Conservation (phyloP, 352 stramenopile species). For the Phytophthora boehmeriae region DNA sequence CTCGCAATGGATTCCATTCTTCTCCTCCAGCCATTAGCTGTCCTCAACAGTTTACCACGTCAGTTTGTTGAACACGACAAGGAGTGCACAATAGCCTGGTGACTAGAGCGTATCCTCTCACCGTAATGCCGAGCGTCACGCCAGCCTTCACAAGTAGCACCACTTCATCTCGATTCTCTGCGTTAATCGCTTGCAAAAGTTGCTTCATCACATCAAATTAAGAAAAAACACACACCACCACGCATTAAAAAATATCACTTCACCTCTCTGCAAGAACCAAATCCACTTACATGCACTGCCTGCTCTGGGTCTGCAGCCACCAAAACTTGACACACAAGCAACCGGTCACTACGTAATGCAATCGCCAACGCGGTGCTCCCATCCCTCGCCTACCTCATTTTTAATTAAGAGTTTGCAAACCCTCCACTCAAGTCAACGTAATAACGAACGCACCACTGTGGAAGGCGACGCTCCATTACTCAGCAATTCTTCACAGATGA, state of each 20-base stretch:
- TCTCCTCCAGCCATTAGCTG: conserved; percentile 29
- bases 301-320: conserved; percentile 33
- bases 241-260: conserved; percentile 5
- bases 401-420: not conserved
- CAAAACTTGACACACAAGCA: conserved; percentile 42
- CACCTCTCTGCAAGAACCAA: not conserved
- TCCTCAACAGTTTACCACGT: not conserved
- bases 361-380: conserved; percentile 29
- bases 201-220: conserved; percentile 10
- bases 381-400: conserved; percentile 16
- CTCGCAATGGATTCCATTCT: conserved; percentile 33
- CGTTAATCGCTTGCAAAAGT: conserved; percentile 32
- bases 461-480: conserved; percentile 32
- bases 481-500: conserved; percentile 44
- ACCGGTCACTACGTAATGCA: conserved; percentile 18
- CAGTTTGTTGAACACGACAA: not conserved
- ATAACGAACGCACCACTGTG: conserved; percentile 12
- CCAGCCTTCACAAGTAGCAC: conserved; percentile 42
- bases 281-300: conserved; percentile 25
- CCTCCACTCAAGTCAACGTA: conserved; percentile 1
- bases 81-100: too few relatives aligned
- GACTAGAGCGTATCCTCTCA: not conserved
- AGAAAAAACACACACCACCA: not conserved
- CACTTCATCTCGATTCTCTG: conserved; percentile 32
- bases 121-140: conserved; percentile 33